Evolutionary conservation across 805 yeast species (phyloP).

Genomic region (Suhomyces xylopsoci): DNA sequence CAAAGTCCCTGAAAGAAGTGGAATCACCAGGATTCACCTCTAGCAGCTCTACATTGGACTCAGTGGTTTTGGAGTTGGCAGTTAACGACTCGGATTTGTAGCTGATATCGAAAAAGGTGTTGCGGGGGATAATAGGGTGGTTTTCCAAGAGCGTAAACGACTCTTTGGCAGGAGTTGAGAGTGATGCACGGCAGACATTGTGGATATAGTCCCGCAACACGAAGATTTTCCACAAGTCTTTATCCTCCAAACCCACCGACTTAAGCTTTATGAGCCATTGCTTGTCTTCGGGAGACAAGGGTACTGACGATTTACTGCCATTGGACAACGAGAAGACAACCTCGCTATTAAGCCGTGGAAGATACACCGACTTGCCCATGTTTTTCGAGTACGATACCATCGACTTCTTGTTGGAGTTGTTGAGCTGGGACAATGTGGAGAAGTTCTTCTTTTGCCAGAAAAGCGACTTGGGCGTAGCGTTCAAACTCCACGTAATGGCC

Average conservation of each 20-base stretch:
- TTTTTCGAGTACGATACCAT: conserved; percentile 29
- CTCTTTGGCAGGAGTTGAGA: background rate
- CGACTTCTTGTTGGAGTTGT: conserved; percentile 15
- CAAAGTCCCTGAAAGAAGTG: conserved; percentile 8
- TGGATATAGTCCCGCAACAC: conserved; percentile 65
- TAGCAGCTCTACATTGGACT: conserved; percentile 16
- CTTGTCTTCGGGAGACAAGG: conserved; percentile 61
- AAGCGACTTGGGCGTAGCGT: conserved; percentile 56
- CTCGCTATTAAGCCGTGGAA: conserved; percentile 17
- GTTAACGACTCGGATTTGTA: conserved; percentile 35
- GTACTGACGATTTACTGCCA: conserved; percentile 15
- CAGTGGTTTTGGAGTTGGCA: conserved; percentile 15
- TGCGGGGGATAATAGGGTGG: conserved; percentile 25
- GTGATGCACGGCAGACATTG: conserved; percentile 44
- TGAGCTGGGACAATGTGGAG: conserved; percentile 13
- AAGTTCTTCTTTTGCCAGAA: conserved; percentile 65
- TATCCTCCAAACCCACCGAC: conserved; percentile 68
- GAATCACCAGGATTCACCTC: conserved; percentile 8
- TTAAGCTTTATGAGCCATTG: conserved; percentile 71
- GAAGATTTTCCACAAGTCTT: conserved; percentile 81
- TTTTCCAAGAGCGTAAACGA: background rate
- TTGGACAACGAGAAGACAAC: conserved; percentile 9
- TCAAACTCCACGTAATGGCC: conserved; percentile 67
- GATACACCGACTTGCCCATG: conserved; percentile 36
- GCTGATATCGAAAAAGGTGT: conserved; percentile 36